Conservation (phyloP, 2,329 filamentous ascomycete species). For the Aschersonia sp. region DNA sequence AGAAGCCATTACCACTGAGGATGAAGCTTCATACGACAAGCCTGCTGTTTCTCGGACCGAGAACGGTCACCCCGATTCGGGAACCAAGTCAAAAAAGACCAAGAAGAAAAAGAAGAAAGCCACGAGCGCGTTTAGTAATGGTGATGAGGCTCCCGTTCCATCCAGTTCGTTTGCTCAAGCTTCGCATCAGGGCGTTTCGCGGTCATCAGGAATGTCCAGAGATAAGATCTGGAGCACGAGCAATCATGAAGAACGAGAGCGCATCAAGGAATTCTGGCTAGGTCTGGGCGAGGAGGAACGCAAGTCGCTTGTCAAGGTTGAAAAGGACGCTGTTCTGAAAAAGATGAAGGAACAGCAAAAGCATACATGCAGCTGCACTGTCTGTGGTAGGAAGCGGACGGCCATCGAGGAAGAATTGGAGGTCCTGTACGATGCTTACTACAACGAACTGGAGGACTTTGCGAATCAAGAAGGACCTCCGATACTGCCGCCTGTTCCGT, state of each 20-base stretch:
- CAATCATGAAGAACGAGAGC: constrained; percentile 83
- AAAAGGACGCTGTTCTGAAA: constrained; percentile 92
- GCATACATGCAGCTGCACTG: constrained; percentile 94
- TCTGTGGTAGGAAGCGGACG: constrained; percentile 88
- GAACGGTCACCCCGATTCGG: constrained; percentile 15
- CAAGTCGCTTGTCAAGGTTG: constrained; percentile 89
- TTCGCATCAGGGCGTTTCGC: constrained; percentile 14
- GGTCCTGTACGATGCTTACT: constrained; percentile 95
- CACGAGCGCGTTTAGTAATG: constrained; percentile 8
- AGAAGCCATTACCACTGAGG: constrained; percentile 41
- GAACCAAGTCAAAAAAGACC: constrained; percentile 40
- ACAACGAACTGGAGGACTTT: constrained; percentile 94
- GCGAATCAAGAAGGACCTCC: constrained; percentile 66
- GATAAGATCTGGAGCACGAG: constrained; percentile 97
- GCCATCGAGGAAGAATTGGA: constrained; percentile 97
- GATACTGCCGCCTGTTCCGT: constrained; percentile 21
- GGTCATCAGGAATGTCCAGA: constrained; percentile 39
- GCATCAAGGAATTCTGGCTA: constrained; percentile 97
- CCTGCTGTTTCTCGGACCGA: constrained; percentile 16
- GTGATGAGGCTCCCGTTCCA: constrained; percentile 4
- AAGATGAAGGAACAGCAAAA: constrained; percentile 99
- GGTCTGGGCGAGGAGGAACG: constrained; percentile 87
- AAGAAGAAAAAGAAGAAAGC: constrained; percentile 58
- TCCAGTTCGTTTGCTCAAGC: constrained; percentile 2
- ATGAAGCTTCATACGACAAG: constrained; percentile 26